Evolutionary conservation across 2,329 filamentous ascomycete genomes (phyloP), one percentile per base, ranked within the genome.

Genomic region (Epichloe festucae): DNA sequence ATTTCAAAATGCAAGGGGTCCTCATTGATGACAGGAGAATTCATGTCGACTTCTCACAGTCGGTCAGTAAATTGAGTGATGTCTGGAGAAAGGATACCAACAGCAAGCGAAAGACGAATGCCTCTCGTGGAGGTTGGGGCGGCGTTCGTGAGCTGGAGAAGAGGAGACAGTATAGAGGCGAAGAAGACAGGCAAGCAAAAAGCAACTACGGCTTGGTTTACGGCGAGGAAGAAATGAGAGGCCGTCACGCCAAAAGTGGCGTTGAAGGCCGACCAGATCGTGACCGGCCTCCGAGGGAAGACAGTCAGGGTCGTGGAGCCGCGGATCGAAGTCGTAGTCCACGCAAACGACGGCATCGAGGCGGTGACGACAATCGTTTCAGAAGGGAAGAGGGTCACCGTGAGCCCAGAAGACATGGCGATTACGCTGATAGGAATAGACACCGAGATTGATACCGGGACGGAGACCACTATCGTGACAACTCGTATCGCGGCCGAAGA

Each of bases 1-100:
- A 96, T 63, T 93, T 94, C 73, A 98, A 98, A 71, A 98, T 98
- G 93, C 89, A 98, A 66, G 89, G 85, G 2, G 91, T 97, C 2
- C 72, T 98, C 51, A 97, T 98, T 57, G 93, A 98, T 62, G 93
- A 98, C 61, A 87, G 95, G 57, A 84, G 93, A 42, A 98, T 98
- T 56, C 93, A 98, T 63, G 93, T 98, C 52, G 93, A 98, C 70
- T 98, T 98, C 68, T 96, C 90, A 11, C 93, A 98, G 71, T 95
- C 89, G 64, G 93, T 90, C 55, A 79, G 83, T 55, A 91, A 89
- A 64, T 71, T 98, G 7, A 93, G 89, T 45, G 88, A 95, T 56
- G 83, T 84, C 15, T 98, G 93, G 93, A 79, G 93, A 55, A 85
- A 81, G 54, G 84, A 84, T 42, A 89, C 90, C 19, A 95, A 95